A percentile compares a stretch with the other conserved stretches of the same genome.
Evolutionary conservation across 192 early-diverging fungal genomes (phyloP).

Genomic region (Backusella psychrophila): DNA sequence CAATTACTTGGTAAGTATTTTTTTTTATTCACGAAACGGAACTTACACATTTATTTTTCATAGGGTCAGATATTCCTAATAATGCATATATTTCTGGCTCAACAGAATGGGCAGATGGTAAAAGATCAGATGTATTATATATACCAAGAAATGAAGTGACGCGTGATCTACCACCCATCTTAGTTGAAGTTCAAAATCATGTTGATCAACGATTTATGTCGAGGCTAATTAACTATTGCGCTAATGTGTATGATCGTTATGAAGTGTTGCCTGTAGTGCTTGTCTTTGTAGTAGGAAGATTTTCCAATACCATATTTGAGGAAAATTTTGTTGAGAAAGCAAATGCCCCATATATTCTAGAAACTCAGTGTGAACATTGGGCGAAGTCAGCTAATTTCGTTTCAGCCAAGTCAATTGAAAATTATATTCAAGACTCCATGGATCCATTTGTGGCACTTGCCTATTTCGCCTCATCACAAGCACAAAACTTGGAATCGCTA

Average conservation of each 20-base stretch:
- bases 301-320: background rate
- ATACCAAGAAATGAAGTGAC: background rate
- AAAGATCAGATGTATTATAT: background rate
- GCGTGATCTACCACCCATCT: background rate
- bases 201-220: background rate
- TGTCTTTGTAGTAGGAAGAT: background rate
- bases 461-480: too few species aligned
- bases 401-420: too few species aligned
- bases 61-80: background rate
- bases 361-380: background rate
- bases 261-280: background rate
- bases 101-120: constrained; percentile 6
- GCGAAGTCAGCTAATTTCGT: background rate
- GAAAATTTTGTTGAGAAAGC: background rate
- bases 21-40: background rate
- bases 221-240: background rate
- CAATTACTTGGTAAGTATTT: background rate
- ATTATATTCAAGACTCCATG: too few species aligned
- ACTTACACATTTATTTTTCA: background rate
- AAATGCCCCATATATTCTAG: background rate
- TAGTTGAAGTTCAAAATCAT: background rate
- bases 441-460: too few species aligned
- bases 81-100: background rate
- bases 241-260: background rate
- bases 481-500: too few species aligned